phyloP scores from a whole-genome alignment of 202 grass and related monocot genomes.

The Hordeum pubiflorum region DNA sequence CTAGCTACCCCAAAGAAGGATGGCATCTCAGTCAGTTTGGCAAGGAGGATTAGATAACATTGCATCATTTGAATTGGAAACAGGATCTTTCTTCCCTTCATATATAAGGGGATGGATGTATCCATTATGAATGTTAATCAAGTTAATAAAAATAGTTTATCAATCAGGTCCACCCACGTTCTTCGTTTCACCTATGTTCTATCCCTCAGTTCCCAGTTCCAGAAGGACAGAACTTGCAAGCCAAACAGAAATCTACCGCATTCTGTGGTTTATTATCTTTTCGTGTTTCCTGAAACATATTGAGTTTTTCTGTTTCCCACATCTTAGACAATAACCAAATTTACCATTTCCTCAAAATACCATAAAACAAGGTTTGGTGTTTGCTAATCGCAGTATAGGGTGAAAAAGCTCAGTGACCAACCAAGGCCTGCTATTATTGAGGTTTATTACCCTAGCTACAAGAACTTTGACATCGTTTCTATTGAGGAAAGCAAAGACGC shows the following conservation, averaged over 20 bases:
- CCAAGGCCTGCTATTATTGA: background rate
- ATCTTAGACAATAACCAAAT: conserved; percentile 2
- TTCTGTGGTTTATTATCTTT: background rate
- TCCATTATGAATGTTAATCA: background rate
- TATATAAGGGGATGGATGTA: background rate
- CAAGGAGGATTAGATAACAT: background rate
- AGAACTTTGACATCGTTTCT: background rate
- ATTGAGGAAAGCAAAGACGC: background rate
- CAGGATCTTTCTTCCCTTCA: background rate
- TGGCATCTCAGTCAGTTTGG: background rate
- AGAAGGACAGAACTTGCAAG: background rate
- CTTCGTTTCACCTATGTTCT: background rate
- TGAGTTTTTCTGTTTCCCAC: background rate
- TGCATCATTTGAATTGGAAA: background rate
- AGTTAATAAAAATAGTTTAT: background rate
- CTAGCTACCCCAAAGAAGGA: background rate
- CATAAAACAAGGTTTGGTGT: background rate
- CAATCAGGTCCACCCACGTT: background rate
- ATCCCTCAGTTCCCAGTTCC: background rate
- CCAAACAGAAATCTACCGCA: background rate
- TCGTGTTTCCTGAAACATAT: background rate
- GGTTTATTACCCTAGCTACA: conserved; percentile 6
- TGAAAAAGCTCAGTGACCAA: background rate
- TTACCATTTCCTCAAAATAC: conserved; percentile 13
- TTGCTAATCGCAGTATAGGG: background rate